phyloP scores from a whole-genome alignment of 345 rosid species.

The Eucalyptus guilfoylei region DNA sequence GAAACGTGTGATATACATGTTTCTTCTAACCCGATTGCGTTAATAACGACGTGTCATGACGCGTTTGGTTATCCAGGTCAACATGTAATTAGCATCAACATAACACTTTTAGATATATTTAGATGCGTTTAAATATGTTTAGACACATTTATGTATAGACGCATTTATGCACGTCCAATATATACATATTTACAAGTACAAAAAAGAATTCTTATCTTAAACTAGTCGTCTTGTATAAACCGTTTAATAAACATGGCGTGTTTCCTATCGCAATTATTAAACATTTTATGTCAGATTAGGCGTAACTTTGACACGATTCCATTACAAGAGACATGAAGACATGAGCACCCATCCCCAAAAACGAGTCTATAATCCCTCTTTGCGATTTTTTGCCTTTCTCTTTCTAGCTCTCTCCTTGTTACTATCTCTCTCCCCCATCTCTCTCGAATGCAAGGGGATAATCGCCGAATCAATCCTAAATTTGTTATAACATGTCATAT shows the following conservation, averaged over 20 bases:
- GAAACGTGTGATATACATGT: background rate
- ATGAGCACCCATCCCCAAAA: background rate
- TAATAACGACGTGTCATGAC: background rate
- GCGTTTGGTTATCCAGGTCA: background rate
- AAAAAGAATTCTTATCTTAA: background rate
- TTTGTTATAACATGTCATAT: accelerated
- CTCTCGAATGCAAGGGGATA: background rate
- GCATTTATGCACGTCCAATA: background rate
- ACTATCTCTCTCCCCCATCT: background rate
- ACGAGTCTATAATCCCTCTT: background rate
- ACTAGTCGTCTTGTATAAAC: background rate
- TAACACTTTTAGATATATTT: background rate
- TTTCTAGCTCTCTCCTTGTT: background rate
- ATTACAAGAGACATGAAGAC: background rate
- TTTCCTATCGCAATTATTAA: background rate
- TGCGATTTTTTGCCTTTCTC: background rate
- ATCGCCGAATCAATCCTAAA: background rate
- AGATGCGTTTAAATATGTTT: background rate
- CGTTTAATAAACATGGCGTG: background rate
- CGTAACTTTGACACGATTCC: background rate
- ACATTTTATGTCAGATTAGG: background rate
- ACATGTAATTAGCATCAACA: background rate
- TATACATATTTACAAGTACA: background rate
- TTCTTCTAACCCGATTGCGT: background rate
- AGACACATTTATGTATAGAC: background rate